A percentile compares a stretch with the other conserved stretches of the same genome.
phyloP scores from a whole-genome alignment of 345 rosid species.

The Salix brachista region DNA sequence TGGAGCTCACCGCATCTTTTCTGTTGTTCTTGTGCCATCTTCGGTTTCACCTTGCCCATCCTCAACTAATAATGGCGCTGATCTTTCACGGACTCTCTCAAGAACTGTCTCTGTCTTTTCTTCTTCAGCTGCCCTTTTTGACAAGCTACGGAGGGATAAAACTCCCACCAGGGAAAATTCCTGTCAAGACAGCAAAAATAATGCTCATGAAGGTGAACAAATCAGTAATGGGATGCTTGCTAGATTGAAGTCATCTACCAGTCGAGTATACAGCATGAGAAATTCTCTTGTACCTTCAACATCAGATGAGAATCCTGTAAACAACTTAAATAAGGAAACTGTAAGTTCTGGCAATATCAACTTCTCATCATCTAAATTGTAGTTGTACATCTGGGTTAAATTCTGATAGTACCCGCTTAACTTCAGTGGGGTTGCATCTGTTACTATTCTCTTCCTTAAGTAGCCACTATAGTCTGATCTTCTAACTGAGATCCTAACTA shows the following conservation, averaged over 20 bases:
- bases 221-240: conserved; percentile 39
- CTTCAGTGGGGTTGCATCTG: not conserved
- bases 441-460: not conserved
- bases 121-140: conserved; percentile 96
- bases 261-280: conserved; percentile 23
- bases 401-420: not conserved
- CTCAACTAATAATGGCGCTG: conserved; percentile 45
- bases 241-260: conserved; percentile 53
- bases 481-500: not conserved
- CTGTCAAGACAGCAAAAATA: conserved; percentile 32
- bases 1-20: conserved; percentile 90
- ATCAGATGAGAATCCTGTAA: conserved; percentile 23
- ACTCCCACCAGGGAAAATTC: conserved; percentile 28
- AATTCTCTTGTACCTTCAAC: conserved; percentile 11
- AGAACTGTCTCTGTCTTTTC: conserved; percentile 96
- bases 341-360: conserved; percentile 35
- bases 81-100: conserved; percentile 71
- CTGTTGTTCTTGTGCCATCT: conserved; percentile 90
- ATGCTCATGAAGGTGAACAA: conserved; percentile 37
- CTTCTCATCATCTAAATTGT: not conserved
- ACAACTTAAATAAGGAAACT: conserved; percentile 32
- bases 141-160: conserved; percentile 70
- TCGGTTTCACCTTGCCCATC: conserved; percentile 65
- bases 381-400: not conserved
- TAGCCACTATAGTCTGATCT: not conserved